Evolutionary conservation across 352 stramenopile genomes (phyloP).

Genomic region (Phytopythium kandeliae): DNA sequence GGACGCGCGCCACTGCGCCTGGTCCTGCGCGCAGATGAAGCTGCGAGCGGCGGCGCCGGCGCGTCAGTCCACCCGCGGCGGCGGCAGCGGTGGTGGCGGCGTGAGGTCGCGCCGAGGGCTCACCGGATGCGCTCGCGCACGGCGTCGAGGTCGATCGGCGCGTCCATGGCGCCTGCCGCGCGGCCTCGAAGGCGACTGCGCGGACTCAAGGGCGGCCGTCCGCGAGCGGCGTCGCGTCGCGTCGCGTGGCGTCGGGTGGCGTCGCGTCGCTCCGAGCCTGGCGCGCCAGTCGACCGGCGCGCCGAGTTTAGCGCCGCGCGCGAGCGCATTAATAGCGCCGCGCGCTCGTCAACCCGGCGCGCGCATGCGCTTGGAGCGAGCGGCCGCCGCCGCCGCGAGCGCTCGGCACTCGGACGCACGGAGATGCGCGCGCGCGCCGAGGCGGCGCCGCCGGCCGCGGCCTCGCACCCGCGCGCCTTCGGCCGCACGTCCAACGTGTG

Average conservation of each 20-base stretch:
- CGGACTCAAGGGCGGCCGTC: too few relatives aligned
- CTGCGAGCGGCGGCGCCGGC: conserved; percentile 2
- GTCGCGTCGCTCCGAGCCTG: too few relatives aligned
- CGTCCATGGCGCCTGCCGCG: neutral
- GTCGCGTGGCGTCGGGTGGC: neutral
- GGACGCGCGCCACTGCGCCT: conserved; percentile 28
- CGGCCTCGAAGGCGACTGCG: too few relatives aligned
- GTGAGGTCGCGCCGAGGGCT: too few relatives aligned
- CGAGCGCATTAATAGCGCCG: conserved; percentile 3
- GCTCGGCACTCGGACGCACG: too few relatives aligned
- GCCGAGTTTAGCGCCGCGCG: too few relatives aligned
- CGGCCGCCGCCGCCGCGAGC: too few relatives aligned
- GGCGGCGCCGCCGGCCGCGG: conserved; percentile 2
- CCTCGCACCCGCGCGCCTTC: conserved; percentile 38
- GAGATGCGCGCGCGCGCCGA: conserved; percentile 8
- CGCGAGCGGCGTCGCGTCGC: too few relatives aligned
- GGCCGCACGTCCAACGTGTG: conserved; percentile 66
- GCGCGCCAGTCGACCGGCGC: too few relatives aligned
- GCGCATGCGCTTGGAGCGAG: too few relatives aligned
- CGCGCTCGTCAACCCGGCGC: too few relatives aligned
- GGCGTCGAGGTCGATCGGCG: conserved; percentile 3
- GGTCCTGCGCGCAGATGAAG: conserved; percentile 26
- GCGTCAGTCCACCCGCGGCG: neutral
- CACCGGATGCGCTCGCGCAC: conserved; percentile 28
- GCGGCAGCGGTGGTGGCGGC: neutral